These are phyloP conservation scores for Sugiyamaella floridensis DNA, from an alignment of 805 yeast species.

Conservation along the genomic window DNA sequence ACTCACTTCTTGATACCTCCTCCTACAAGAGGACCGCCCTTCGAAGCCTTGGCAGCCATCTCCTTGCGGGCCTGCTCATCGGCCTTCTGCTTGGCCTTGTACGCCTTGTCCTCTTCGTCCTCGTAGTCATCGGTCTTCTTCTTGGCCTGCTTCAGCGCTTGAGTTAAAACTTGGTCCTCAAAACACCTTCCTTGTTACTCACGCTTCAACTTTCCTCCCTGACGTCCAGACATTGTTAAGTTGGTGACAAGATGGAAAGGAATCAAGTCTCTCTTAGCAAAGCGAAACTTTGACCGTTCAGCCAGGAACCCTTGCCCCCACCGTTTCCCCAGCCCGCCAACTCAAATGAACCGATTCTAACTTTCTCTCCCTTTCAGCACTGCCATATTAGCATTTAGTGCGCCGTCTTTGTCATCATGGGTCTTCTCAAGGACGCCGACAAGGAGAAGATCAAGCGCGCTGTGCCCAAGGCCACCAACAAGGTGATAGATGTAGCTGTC, in stretches of 20 bases:
- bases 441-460: slow-evolving; percentile 86
- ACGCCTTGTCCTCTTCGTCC: slow-evolving; percentile 86
- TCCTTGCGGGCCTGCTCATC: slow-evolving; percentile 91
- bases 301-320: neutral
- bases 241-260: neutral
- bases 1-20: slow-evolving; percentile 88
- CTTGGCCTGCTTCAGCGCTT: slow-evolving; percentile 71
- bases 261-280: neutral
- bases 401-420: slow-evolving; percentile 11
- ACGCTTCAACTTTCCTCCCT: slow-evolving; percentile 96
- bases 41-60: slow-evolving; percentile 75
- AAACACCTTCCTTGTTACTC: slow-evolving; percentile 24
- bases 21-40: slow-evolving; percentile 86
- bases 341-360: too few relatives aligned
- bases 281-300: neutral
- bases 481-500: slow-evolving; percentile 82
- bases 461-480: slow-evolving; percentile 81
- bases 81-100: slow-evolving; percentile 89
- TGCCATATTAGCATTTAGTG: neutral
- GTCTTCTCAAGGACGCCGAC: slow-evolving; percentile 43
- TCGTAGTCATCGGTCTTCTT: slow-evolving; percentile 60
- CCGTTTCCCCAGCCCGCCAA: neutral
- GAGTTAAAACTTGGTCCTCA: slow-evolving; percentile 7
- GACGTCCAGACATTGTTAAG: slow-evolving; percentile 78
- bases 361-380: neutral